phyloP scores from a whole-genome alignment of 2,329 filamentous ascomycete genomes.

The Blastomyces gilchristii region DNA sequence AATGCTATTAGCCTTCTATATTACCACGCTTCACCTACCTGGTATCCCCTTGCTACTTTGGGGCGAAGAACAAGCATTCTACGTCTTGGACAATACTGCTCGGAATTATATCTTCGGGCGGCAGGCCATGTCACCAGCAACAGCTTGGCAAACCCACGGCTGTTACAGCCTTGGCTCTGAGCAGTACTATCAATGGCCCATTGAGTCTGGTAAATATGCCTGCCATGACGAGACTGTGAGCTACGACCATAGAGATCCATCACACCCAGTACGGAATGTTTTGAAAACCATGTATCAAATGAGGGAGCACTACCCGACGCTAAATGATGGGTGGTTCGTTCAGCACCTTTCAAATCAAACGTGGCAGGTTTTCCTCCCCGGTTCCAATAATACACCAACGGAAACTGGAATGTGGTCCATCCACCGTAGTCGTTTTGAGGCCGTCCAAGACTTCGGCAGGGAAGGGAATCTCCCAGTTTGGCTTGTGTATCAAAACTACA shows the following conservation, averaged over 20 bases:
- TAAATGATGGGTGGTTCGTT: conserved; percentile 51
- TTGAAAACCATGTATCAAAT: conserved; percentile 54
- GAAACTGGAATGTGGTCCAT: conserved; percentile 54
- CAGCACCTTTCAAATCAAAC: conserved; percentile 49
- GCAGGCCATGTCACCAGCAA: conserved; percentile 50
- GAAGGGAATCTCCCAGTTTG: conserved; percentile 38
- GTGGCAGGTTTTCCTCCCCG: conserved; percentile 41
- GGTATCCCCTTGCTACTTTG: conserved; percentile 52
- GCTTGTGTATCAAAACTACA: conserved; percentile 39
- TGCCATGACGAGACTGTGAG: conserved; percentile 49
- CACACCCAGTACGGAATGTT: conserved; percentile 51
- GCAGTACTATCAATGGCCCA: conserved; percentile 50
- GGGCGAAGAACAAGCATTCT: conserved; percentile 58
- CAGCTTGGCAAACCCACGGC: conserved; percentile 55
- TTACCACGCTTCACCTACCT: conserved; percentile 50
- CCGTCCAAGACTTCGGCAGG: conserved; percentile 43
- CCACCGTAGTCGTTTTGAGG: conserved; percentile 41
- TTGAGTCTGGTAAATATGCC: conserved; percentile 44
- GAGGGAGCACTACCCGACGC: conserved; percentile 44
- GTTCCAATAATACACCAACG: conserved; percentile 43
- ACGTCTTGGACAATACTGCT: conserved; percentile 54
- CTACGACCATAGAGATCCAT: conserved; percentile 53
- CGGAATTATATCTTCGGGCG: conserved; percentile 56
- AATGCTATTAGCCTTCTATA: conserved; percentile 48
- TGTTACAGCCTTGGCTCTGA: conserved; percentile 49